Percentiles rank a stretch among this genome's conserved stretches.
These are phyloP conservation scores for Calamus simplicifolius DNA, from an alignment of 176 grass and related monocot genomes.

Conservation along the genomic window DNA sequence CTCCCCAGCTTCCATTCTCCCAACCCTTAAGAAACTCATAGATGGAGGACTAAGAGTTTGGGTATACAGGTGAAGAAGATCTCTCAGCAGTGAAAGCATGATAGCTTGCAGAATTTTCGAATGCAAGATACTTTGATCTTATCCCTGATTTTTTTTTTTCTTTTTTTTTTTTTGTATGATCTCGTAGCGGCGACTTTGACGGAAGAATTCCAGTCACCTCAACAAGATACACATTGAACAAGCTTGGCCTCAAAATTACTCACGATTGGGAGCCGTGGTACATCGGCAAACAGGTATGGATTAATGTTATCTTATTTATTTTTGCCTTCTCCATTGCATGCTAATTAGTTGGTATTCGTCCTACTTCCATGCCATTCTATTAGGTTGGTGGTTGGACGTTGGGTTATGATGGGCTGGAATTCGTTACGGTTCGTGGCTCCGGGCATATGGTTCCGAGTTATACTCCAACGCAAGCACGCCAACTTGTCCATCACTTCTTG, in stretches of 20 bases:
- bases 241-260: slow-evolving; percentile 30
- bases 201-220: slow-evolving; percentile 44
- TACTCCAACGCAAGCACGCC: slow-evolving; percentile 6
- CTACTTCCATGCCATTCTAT: no score
- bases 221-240: slow-evolving; percentile 43
- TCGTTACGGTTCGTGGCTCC: slow-evolving; percentile 9
- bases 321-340: no score
- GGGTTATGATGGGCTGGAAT: slow-evolving; percentile 9
- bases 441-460: slow-evolving; percentile 18
- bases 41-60: slow-evolving; percentile 32
- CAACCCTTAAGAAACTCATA: slow-evolving; percentile 34
- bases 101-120: neutral
- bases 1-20: slow-evolving; percentile 29
- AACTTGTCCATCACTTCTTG: slow-evolving; percentile 10
- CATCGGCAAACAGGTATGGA: slow-evolving; percentile 31
- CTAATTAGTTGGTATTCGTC: no score
- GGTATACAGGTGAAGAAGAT: slow-evolving; percentile 39
- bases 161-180: neutral
- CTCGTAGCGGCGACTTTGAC: slow-evolving; percentile 38
- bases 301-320: no score
- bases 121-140: neutral
- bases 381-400: slow-evolving; percentile 4
- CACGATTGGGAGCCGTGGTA: slow-evolving; percentile 44
- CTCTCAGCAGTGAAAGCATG: neutral
- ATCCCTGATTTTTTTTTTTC: neutral